Percentiles rank a stretch among this genome's conserved stretches.
phyloP scores from a whole-genome alignment of 306 rosid genomes.

The Citrullus mucosospermus region DNA sequence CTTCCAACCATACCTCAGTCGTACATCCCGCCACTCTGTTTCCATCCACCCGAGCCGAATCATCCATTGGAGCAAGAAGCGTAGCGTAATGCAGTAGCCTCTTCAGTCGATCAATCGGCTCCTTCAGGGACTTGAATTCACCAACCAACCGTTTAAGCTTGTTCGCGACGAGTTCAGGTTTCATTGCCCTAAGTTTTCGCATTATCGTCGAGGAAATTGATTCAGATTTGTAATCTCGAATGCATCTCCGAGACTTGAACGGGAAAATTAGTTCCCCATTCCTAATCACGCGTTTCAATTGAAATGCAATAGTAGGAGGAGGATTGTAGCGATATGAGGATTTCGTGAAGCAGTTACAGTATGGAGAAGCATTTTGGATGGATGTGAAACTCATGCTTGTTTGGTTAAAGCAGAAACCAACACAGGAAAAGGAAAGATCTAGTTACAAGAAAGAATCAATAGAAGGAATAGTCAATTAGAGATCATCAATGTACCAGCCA shows the following conservation, averaged over 20 bases:
- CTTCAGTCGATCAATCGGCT: constrained; percentile 69
- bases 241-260: constrained; percentile 4
- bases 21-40: constrained; percentile 54
- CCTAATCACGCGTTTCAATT: neutral
- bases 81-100: constrained; percentile 55
- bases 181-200: constrained; percentile 1
- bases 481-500: neutral
- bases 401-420: constrained; percentile 2
- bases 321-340: neutral
- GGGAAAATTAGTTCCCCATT: neutral
- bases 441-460: neutral
- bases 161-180: constrained; percentile 9
- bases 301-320: neutral
- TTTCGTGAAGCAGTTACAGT: neutral
- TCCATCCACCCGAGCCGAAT: constrained; percentile 22
- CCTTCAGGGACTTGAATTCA: constrained; percentile 43
- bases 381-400: constrained; percentile 13
- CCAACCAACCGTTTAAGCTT: constrained; percentile 19
- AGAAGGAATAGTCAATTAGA: neutral
- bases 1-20: constrained; percentile 62
- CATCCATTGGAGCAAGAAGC: constrained; percentile 26
- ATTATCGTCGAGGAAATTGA: neutral
- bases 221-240: neutral
- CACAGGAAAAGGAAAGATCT: neutral
- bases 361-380: neutral